Percentiles rank a stretch among this genome's conserved stretches.
Evolutionary conservation across 768 basidiomycete species (phyloP).

Genomic region (Gymnopilus dilepis): DNA sequence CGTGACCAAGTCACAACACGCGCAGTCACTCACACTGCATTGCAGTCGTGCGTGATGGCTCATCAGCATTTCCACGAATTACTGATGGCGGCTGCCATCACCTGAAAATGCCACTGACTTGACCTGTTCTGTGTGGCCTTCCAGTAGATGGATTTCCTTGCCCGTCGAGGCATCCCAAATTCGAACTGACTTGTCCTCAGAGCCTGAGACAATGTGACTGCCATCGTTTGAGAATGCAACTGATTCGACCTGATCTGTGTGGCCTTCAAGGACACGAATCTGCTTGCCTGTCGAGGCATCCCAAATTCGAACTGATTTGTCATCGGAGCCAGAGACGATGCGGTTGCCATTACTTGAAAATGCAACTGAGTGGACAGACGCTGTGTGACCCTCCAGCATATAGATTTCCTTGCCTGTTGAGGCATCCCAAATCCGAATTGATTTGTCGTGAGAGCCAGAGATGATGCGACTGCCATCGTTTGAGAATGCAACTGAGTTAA

Average conservation of each 20-base stretch:
- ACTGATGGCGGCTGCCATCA: constrained; percentile 1
- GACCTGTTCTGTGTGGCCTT: constrained; percentile 10
- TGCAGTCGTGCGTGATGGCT: background rate
- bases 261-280: background rate
- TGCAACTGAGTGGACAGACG: background rate
- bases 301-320: constrained; percentile 1
- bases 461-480: background rate
- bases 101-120: constrained; percentile 8
- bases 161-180: constrained; percentile 11
- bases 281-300: background rate
- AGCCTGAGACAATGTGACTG: constrained; percentile 7
- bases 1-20: background rate
- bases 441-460: background rate
- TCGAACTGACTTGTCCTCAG: background rate
- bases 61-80: too few species aligned
- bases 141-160: background rate
- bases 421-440: background rate
- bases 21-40: background rate
- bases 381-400: background rate
- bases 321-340: constrained; percentile 7
- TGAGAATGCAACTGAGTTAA: constrained; percentile 8
- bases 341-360: constrained; percentile 12
- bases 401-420: background rate
- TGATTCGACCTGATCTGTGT: background rate
- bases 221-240: background rate